A percentile compares a stretch with the other conserved stretches of the same genome.
Conservation (phyloP, 768 basidiomycete species). For the Lentinula guzmanii region DNA sequence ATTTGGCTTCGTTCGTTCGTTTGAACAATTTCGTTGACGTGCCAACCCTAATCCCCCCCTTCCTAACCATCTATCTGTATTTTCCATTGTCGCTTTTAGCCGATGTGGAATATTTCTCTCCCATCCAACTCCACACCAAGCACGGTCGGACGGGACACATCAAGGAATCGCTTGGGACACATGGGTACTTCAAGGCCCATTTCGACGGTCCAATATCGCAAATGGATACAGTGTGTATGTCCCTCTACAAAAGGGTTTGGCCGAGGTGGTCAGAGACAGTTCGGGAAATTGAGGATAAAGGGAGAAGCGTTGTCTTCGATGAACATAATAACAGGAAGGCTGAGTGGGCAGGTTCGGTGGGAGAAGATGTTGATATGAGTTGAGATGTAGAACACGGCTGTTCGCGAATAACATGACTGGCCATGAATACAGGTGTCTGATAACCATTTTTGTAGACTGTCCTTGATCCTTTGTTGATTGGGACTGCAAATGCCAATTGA, state of each 20-base stretch:
- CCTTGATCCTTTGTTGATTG: too few relatives aligned
- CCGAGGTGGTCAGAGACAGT: slow-evolving; percentile 84
- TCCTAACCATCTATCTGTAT: too few relatives aligned
- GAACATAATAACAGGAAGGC: not conserved
- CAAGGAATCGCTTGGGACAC: slow-evolving; percentile 88
- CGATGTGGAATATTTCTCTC: slow-evolving; percentile 89
- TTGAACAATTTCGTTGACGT: not conserved
- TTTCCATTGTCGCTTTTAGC: slow-evolving; percentile 31
- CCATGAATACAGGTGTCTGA: not conserved
- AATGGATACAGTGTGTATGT: slow-evolving; percentile 97
- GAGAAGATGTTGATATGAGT: not conserved
- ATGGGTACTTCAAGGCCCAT: slow-evolving; percentile 96
- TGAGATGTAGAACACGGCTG: not conserved
- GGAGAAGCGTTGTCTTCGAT: not conserved
- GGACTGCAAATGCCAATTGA: too few relatives aligned
- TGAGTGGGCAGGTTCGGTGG: not conserved
- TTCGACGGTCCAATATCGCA: slow-evolving; percentile 91
- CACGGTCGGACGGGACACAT: slow-evolving; percentile 87
- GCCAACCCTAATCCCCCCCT: not conserved
- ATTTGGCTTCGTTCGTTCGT: slow-evolving; percentile 4
- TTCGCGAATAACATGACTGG: not conserved
- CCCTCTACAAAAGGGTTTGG: slow-evolving; percentile 90
- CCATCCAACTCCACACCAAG: slow-evolving; percentile 90
- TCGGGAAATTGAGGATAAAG: slow-evolving; percentile 39
- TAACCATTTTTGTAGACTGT: not conserved